phyloP scores from a whole-genome alignment of 2,329 filamentous ascomycete genomes.

The Xylariomycetidae sp. region DNA sequence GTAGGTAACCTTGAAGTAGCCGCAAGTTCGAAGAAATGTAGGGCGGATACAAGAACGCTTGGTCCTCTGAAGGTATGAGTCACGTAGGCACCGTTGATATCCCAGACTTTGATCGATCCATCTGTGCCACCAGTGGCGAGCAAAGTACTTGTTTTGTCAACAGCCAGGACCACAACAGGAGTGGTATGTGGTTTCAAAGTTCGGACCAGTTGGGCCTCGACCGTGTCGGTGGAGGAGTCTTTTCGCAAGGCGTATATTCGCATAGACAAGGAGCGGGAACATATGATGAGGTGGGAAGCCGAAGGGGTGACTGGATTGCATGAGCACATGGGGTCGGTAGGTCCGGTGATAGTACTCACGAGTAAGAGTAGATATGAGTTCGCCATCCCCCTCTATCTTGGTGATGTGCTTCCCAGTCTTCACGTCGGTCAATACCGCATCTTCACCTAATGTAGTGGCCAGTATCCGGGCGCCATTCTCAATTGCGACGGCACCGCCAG shows the following conservation, averaged over 20 bases:
- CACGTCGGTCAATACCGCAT: conserved; percentile 82
- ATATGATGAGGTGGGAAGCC: conserved; percentile 81
- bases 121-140: conserved; percentile 91
- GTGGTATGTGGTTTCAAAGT: conserved; percentile 87
- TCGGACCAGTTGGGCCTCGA: conserved; percentile 66
- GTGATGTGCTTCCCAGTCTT: conserved; percentile 77
- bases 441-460: conserved; percentile 86
- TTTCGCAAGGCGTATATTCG: conserved; percentile 74
- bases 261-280: conserved; percentile 94
- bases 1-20: conserved; percentile 34
- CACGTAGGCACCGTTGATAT: conserved; percentile 81
- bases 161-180: conserved; percentile 79
- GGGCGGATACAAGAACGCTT: conserved; percentile 82
- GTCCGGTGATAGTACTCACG: conserved; percentile 36
- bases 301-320: conserved; percentile 87
- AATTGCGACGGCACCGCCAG: conserved; percentile 80
- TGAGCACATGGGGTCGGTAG: not conserved
- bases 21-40: conserved; percentile 83
- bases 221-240: conserved; percentile 49
- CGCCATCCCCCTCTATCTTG: conserved; percentile 83
- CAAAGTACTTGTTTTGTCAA: conserved; percentile 83
- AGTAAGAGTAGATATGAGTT: conserved; percentile 70
- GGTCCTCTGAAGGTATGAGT: conserved; percentile 96
- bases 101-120: conserved; percentile 94
- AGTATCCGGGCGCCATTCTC: conserved; percentile 78